Evolutionary conservation across 2,329 filamentous ascomycete species (phyloP).

Genomic region (Orbilia quercus): DNA sequence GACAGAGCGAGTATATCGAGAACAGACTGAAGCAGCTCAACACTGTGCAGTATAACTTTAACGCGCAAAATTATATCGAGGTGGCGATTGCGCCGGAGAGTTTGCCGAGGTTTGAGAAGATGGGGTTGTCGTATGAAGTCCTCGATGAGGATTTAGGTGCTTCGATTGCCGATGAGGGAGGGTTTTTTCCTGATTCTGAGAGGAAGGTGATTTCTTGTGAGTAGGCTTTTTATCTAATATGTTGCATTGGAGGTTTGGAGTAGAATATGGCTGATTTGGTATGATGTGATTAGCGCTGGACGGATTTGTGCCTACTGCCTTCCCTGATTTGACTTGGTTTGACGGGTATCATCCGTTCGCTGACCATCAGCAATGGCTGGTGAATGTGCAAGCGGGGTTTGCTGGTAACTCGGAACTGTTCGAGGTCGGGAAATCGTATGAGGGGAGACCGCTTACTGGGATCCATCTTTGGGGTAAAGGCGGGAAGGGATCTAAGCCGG

Average conservation of each 20-base stretch:
- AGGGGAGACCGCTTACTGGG: constrained; percentile 65
- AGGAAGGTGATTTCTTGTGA: constrained; percentile 30
- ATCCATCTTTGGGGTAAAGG: constrained; percentile 67
- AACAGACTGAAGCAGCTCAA: constrained; percentile 41
- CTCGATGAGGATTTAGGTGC: constrained; percentile 36
- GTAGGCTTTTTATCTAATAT: too few relatives aligned
- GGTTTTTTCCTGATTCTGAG: constrained; percentile 18
- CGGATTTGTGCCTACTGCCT: constrained; percentile 3
- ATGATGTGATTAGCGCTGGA: constrained; percentile 11
- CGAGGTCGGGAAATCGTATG: constrained; percentile 65
- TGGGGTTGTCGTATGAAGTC: constrained; percentile 19
- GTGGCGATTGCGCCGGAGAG: constrained; percentile 41
- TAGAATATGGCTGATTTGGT: background rate
- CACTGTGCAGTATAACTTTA: constrained; percentile 35
- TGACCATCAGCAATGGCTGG: constrained; percentile 68
- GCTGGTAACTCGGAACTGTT: constrained; percentile 67
- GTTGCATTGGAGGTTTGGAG: background rate
- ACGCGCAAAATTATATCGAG: constrained; percentile 36
- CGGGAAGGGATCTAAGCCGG: constrained; percentile 61
- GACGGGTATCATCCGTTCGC: constrained; percentile 67
- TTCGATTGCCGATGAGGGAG: constrained; percentile 35
- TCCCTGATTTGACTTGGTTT: constrained; percentile 64
- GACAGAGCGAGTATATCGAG: constrained; percentile 63
- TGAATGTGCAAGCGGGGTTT: constrained; percentile 65
- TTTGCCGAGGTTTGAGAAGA: constrained; percentile 38